These are phyloP conservation scores for Simmondsia chinensis DNA, from an alignment of 148 eudicot species.

Conservation along the genomic window DNA sequence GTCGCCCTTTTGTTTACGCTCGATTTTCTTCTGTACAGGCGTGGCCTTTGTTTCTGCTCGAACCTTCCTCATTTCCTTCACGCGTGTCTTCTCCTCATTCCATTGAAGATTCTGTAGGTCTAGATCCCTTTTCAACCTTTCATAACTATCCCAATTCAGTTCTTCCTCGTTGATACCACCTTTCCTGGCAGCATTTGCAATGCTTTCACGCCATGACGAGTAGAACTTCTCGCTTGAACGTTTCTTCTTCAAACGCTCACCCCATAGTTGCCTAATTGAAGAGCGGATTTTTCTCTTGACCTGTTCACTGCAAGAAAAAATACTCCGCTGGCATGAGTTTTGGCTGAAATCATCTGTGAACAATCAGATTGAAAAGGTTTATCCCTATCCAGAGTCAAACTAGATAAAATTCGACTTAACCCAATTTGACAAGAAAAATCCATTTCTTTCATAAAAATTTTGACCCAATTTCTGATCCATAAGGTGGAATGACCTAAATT, in stretches of 20 bases:
- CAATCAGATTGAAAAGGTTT: not conserved
- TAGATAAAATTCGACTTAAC: not conserved
- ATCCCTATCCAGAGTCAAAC: not conserved
- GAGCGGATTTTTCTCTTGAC: conserved; percentile 59
- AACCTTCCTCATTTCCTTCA: conserved; percentile 29
- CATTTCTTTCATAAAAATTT: too few species aligned
- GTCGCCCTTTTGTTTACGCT: conserved; percentile 25
- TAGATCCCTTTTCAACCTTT: conserved; percentile 42
- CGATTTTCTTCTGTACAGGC: conserved; percentile 28
- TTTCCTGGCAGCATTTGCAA: conserved; percentile 72
- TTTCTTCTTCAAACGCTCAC: conserved; percentile 48
- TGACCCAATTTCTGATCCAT: too few species aligned
- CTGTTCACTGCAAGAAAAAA: conserved; percentile 44
- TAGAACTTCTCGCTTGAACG: conserved; percentile 49
- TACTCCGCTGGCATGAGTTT: too few species aligned
- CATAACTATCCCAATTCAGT: conserved; percentile 79
- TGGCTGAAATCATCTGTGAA: not conserved
- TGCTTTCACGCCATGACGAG: conserved; percentile 56
- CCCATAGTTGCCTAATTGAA: conserved; percentile 66
- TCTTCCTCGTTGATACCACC: conserved; percentile 58
- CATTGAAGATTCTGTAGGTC: conserved; percentile 26
- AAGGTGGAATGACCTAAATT: not conserved
- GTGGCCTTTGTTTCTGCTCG: conserved; percentile 30
- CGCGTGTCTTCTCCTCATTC: conserved; percentile 39
- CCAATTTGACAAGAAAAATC: not conserved